Evolutionary conservation across 1,139 yeast genomes (phyloP).

Genomic region (Saccharomycopsis crataegensis): DNA sequence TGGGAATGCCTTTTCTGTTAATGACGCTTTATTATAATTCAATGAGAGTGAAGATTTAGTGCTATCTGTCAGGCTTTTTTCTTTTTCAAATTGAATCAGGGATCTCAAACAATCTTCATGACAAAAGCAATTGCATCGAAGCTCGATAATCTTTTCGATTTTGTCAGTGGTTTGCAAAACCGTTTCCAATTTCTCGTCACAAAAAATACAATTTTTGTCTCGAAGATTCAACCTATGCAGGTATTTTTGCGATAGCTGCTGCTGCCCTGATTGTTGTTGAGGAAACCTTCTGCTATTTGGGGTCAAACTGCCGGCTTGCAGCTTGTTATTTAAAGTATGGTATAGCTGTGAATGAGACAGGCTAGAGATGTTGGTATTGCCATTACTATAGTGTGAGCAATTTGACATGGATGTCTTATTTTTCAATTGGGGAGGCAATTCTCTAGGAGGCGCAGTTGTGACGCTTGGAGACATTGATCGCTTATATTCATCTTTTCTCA

Average conservation of each 20-base stretch:
- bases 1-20: slow-evolving; percentile 17
- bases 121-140: slow-evolving; percentile 15
- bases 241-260: background rate
- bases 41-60: background rate
- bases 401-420: slow-evolving; percentile 1
- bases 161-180: slow-evolving; percentile 10
- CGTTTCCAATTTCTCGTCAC: slow-evolving; percentile 12
- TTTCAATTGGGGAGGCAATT: background rate
- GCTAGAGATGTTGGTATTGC: background rate
- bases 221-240: slow-evolving; percentile 2
- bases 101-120: slow-evolving; percentile 18
- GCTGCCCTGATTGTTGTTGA: background rate
- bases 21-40: slow-evolving; percentile 1
- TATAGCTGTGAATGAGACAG: slow-evolving; percentile 1
- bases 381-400: slow-evolving; percentile 4
- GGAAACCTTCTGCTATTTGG: background rate
- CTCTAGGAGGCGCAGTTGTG: background rate
- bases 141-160: slow-evolving; percentile 14
- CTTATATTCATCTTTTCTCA: background rate
- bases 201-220: slow-evolving; percentile 8
- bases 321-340: background rate
- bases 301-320: background rate
- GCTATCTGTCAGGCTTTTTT: background rate
- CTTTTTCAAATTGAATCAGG: slow-evolving; percentile 16
- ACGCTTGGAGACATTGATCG: background rate